phyloP scores from a whole-genome alignment of 164 flowering plant genomes.

The Warburgia ugandensis region DNA sequence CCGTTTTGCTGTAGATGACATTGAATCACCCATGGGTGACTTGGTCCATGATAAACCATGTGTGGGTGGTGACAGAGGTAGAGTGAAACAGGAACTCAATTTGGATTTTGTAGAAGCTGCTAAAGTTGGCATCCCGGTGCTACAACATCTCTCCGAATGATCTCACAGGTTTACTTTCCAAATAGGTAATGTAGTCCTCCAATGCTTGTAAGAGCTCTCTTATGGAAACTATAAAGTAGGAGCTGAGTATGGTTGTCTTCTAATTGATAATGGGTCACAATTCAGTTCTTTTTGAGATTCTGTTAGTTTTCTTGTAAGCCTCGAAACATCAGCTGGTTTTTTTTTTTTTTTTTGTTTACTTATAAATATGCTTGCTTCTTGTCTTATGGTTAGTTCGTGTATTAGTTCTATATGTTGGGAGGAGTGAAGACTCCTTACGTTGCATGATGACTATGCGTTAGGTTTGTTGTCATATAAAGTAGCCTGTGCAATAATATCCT shows the following conservation, averaged over 20 bases:
- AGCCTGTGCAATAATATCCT: no score
- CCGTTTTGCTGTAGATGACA: conserved; percentile 51
- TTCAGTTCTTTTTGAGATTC: no score
- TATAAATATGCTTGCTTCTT: no score
- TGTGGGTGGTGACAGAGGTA: conserved; percentile 20
- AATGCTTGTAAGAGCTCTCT: neutral
- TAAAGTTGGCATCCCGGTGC: conserved; percentile 26
- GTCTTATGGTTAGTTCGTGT: no score
- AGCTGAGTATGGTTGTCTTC: neutral
- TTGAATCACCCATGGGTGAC: conserved; percentile 29
- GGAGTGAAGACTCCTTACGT: no score
- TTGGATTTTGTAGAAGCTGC: conserved; percentile 33
- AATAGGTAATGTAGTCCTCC: conserved; percentile 36
- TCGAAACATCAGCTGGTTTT: no score
- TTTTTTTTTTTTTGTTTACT: no score
- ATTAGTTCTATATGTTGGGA: no score
- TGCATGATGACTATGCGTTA: no score
- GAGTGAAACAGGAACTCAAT: conserved; percentile 53
- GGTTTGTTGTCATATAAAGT: no score
- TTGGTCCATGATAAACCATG: conserved; percentile 20
- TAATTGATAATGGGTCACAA: no score
- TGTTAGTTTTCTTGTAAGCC: no score
- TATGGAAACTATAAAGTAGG: neutral
- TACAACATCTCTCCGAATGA: conserved; percentile 38
- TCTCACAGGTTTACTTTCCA: conserved; percentile 59